These are phyloP conservation scores for Phylloporus sp. DNA, from an alignment of 1,284 basidiomycete genomes.

Conservation along the genomic window DNA sequence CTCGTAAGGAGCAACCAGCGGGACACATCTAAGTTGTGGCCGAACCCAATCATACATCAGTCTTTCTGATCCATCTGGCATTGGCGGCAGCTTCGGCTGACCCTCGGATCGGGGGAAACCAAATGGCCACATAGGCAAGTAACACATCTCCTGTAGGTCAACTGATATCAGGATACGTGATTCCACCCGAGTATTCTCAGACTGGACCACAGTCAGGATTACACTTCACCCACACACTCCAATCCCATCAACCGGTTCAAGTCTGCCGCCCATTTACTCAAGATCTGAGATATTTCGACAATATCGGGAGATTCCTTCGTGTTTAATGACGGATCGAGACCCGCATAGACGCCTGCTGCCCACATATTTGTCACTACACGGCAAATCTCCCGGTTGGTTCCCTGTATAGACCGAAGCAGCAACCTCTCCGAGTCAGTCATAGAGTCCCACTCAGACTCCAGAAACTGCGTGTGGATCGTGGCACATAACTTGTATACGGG, in stretches of 20 bases:
- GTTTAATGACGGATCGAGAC: constrained; percentile 1
- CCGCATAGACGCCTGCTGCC: constrained; percentile 41
- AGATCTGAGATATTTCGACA: constrained; percentile 13
- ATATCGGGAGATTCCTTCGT: neutral
- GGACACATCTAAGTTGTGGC: constrained; percentile 33
- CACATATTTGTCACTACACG: constrained; percentile 52
- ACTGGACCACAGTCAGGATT: constrained; percentile 40
- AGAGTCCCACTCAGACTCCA: constrained; percentile 21
- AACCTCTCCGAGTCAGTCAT: constrained; percentile 15
- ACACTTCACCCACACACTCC: constrained; percentile 49
- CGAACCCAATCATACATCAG: constrained; percentile 29
- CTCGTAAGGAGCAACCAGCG: constrained; percentile 21
- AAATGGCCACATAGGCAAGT: neutral
- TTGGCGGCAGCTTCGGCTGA: neutral
- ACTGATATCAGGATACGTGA: neutral
- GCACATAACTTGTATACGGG: constrained; percentile 40
- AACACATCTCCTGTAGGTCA: neutral
- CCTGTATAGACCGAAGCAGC: constrained; percentile 43
- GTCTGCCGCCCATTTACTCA: constrained; percentile 34
- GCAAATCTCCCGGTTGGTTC: constrained; percentile 52
- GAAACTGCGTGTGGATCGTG: constrained; percentile 42
- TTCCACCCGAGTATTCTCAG: neutral
- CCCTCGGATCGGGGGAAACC: neutral
- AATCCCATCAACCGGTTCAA: constrained; percentile 42
- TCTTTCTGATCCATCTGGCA: neutral